Evolutionary conservation across 2,329 filamentous ascomycete genomes (phyloP).

Genomic region (Fusarium dimerum): DNA sequence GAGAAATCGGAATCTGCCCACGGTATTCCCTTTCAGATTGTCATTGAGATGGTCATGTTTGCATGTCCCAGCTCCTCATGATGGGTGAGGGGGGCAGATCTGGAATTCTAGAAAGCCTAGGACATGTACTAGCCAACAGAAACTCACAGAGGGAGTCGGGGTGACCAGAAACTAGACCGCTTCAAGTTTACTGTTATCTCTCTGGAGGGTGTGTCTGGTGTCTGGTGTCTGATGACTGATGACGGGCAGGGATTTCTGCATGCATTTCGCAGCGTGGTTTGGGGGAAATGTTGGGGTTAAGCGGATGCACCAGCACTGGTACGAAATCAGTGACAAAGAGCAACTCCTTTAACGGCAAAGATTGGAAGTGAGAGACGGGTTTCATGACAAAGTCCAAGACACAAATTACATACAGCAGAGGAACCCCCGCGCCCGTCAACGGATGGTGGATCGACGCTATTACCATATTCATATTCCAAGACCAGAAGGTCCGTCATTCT

Average conservation of each 20-base stretch:
- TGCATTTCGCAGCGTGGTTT: not conserved
- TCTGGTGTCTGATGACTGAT: constrained; percentile 22
- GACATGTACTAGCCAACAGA: constrained; percentile 11
- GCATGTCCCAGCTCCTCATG: constrained; percentile 13
- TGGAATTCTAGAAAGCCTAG: constrained; percentile 11
- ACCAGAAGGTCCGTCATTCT: constrained; percentile 8
- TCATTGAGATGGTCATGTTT: constrained; percentile 18
- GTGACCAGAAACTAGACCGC: constrained; percentile 5
- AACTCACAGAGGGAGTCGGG: constrained; percentile 6
- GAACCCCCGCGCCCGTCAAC: constrained; percentile 16
- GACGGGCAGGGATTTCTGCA: constrained; percentile 4
- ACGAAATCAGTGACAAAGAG: constrained; percentile 13
- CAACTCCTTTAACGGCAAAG: constrained; percentile 5
- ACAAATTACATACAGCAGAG: not conserved
- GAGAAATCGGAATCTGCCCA: constrained; percentile 7
- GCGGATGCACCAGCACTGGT: too few relatives aligned
- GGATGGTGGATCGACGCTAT: constrained; percentile 20
- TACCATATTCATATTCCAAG: constrained; percentile 26
- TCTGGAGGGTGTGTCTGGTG: not conserved
- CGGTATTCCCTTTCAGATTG: not conserved
- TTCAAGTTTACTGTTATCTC: constrained; percentile 11
- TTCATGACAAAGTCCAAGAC: constrained; percentile 4
- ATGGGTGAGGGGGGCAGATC: not conserved
- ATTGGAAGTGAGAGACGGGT: not conserved
- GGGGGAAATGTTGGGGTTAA: not conserved